Evolutionary conservation across 345 rosid species (phyloP), one percentile per base, ranked within the genome.

Genomic region (Excoecaria agallocha): DNA sequence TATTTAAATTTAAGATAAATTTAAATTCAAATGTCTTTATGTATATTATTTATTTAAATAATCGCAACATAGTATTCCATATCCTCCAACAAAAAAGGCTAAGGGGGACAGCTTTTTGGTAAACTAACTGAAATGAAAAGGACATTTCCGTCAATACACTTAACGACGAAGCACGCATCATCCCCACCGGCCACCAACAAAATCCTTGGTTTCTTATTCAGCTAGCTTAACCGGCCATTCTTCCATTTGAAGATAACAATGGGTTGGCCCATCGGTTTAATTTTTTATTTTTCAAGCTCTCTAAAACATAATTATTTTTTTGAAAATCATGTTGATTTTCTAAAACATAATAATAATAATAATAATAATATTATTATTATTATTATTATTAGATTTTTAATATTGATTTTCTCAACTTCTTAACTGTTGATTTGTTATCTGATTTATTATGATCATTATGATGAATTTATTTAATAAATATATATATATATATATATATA

Each of bases 41-140:
- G 30, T 30, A 30, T 30, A 30, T 30, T 30, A 30, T 30, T n/a
- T n/a, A n/a, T n/a, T 41, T 43, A 6, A 10, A 10, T 43, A 52
- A 52, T 52, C 17, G 20, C 57, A 52, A 52, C 57, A 3, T 52
- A 52, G 57, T 52, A 16, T 52, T 52, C 57, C 50, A 54, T 20
- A 54, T 22, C 39, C 13, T 13, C 74, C 54, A 6, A 15, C 10
- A 66, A 71, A 72, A 61, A 62, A 72, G 75, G 61, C 49, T 37
- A 49, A 8, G 5, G 63, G 11, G 12, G 41, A 52, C 70, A 50
- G 54, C 59, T 38, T 16, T 5, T 7, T 22, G 35, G 70, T 54
- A 55, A 73, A 41, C 63, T 38, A 65, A 65, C 76, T 16, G 70
- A 41, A 64, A 46, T 12, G 39, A 51, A 39, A 75, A 3, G 54